Base-by-base conservation (phyloP, 345 rosid genomes). In the Euclidium syriacum region DNA sequence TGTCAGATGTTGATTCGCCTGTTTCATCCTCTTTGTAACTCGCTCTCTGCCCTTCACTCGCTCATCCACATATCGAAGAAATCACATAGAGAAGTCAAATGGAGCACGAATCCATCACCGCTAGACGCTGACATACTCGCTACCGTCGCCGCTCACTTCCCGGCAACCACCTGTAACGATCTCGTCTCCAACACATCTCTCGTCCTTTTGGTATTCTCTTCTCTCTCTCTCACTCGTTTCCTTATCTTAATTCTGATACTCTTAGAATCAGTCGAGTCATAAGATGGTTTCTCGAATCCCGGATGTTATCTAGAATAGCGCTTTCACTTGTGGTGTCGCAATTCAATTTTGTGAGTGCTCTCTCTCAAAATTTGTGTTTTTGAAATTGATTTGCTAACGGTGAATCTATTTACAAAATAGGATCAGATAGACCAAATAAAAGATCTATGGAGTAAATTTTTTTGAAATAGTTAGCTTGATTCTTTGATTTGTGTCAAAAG, bases 121-220 rank as follows among this genome's bases (percentile, higher is more conserved):
- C 75, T 10, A 80, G 77, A 48, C 84, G 95, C 62, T 83, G 98
- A n/a, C n/a, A n/a, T n/a, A 60, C 72, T 88, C 65, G 77, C 73
- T 49, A 76, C 72, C 70, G 71, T 91, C 26, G 80, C 88, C 15
- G 67, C 75, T 49, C 98, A 91, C 79, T 75, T 91, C 61, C 53
- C 65, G 25, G 50, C 81, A 1, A 25, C 77, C 42, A 26, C n/a
- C n/a, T n/a, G 22, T 20, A 63, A 69, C 39, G 85, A 85, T 5
- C 52, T 73, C 52, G 34, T 48, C 29, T 75, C 80, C 27, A 41
- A 79, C 34, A 61, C 81, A 3, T 78, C 72, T 42, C 81, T 88
- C 64, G 75, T 80, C 50, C 91, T 88, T 32, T 44, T 83, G 88
- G 98, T 88, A 78, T 39, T 23, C 9, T 19, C 3, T 5, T 14